phyloP scores from a whole-genome alignment of 2,329 filamentous ascomycete genomes.

The Cyphellophora attinorum region DNA sequence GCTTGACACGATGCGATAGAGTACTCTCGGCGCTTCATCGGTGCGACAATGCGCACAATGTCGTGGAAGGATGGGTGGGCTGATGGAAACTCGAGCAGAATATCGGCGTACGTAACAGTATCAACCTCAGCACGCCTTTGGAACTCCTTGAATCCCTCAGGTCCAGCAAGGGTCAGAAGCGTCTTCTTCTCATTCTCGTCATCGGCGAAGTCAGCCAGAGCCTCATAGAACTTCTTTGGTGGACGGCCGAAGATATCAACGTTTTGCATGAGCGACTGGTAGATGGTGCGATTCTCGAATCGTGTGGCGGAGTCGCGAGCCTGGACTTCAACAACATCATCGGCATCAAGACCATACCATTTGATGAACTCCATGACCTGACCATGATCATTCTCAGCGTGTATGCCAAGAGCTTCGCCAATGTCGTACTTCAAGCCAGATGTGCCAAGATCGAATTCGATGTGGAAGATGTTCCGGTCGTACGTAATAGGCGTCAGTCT shows the following conservation, averaged over 20 bases:
- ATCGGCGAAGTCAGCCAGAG: conserved; percentile 72
- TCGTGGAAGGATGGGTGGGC: conserved; percentile 84
- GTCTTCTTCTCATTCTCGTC: conserved; percentile 75
- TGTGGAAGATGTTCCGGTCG: conserved; percentile 99
- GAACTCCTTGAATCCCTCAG: conserved; percentile 79
- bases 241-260: conserved; percentile 94
- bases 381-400: conserved; percentile 79
- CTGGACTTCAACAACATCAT: conserved; percentile 84
- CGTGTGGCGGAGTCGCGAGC: conserved; percentile 66
- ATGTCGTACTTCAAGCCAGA: conserved; percentile 95
- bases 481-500: conserved; percentile 80
- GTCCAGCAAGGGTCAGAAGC: conserved; percentile 64
- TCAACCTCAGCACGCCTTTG: conserved; percentile 87
- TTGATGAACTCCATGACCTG: conserved; percentile 79
- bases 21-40: conserved; percentile 95
- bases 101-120: conserved; percentile 80
- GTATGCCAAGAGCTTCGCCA: conserved; percentile 91
- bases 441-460: conserved; percentile 89
- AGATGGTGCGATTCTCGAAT: conserved; percentile 81
- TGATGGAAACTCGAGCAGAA: conserved; percentile 81
- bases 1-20: conserved; percentile 97
- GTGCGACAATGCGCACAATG: conserved; percentile 74
- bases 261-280: conserved; percentile 84
- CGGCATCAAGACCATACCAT: conserved; percentile 73
- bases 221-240: conserved; percentile 95